Base-by-base conservation (phyloP, 2,329 filamentous ascomycete genomes). In the Elsinoe batatas region DNA sequence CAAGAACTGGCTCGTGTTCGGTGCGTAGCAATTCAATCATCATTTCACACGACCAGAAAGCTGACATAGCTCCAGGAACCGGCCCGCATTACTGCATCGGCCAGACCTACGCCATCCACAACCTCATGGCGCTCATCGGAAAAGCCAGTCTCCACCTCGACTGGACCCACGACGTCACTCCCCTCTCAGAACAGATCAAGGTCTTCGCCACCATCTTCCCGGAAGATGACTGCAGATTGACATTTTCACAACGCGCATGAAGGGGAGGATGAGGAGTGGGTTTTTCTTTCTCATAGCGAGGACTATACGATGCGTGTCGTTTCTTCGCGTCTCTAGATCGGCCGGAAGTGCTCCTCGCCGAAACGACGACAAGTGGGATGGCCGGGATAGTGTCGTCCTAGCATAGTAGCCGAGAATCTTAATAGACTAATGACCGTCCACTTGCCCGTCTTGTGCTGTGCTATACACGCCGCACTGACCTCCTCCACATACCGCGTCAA, bases 141-240 rank as follows among this genome's bases (percentile, higher is more conserved):
- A 95, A 93, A 79, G 91, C 90, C 7, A 87, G 88, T 47, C 44
- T 60, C 3, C 36, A 56, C 43, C 30, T 60, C 62, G 83, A 97
- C 71, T 97, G 91, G 91, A 80, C 84, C 69, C 93, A 98, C 71
- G 83, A 89, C 68, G 74, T 89, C 15, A 97, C 93, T 10, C 82
- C 87, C 0, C 67, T 77, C 58, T 95, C 88, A 0, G 93, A 98
- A 74, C 85, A 95, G 72, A 97, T 98, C 72, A 91, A 95, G 76
- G 91, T 97, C 62, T 98, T 97, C 74, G 93, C 93, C 38, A 96
- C 90, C 26, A 95, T 98, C 64, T 98, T 98, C 79, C 93, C 93
- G 56, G 86, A 87, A 86, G 91, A 55, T 42, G 53, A 55, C 30
- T 55, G 38, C n/a, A 30, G 32, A 2, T 32, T 55, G 38, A 47